A percentile compares a stretch with the other conserved stretches of the same genome.
phyloP scores from a whole-genome alignment of 2,329 filamentous ascomycete genomes.

The Exophiala calicioides region DNA sequence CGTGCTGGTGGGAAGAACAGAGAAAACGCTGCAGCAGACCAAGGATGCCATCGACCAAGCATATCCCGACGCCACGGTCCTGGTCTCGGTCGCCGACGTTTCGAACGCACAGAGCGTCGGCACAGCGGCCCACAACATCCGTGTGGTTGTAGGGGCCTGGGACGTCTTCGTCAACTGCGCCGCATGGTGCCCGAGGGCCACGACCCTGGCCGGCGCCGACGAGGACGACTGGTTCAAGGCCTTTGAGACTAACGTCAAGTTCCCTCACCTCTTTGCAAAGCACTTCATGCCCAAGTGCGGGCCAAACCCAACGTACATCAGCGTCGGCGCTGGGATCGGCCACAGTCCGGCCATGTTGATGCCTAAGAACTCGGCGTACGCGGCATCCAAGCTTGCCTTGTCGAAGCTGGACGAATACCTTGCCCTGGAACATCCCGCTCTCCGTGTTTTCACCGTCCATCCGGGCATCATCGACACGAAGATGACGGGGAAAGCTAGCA shows the following conservation, averaged over 20 bases:
- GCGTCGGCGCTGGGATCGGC: conserved; percentile 36
- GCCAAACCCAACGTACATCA: conserved; percentile 32
- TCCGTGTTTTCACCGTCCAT: conserved; percentile 47
- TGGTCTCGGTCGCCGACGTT: conserved; percentile 48
- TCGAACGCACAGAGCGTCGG: conserved; percentile 41
- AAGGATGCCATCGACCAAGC: conserved; percentile 23
- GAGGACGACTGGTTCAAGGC: conserved; percentile 45
- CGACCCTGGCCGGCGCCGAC: conserved; percentile 38
- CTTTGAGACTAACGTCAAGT: conserved; percentile 53
- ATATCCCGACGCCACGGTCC: conserved; percentile 34
- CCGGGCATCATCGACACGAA: conserved; percentile 40
- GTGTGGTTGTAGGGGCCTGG: conserved; percentile 37
- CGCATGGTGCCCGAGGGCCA: conserved; percentile 38
- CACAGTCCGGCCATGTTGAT: conserved; percentile 5
- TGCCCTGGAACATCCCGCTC: conserved; percentile 41
- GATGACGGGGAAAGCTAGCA: conserved; percentile 33
- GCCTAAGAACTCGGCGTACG: conserved; percentile 37
- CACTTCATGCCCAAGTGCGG: conserved; percentile 45
- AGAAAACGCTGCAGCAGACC: conserved; percentile 35
- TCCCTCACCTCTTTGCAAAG: conserved; percentile 35
- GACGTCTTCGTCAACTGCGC: conserved; percentile 53
- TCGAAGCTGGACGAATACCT: conserved; percentile 48
- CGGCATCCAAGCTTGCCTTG: conserved; percentile 46
- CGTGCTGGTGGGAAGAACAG: conserved; percentile 44
- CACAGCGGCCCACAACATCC: conserved; percentile 37